These are phyloP conservation scores for Nannizziopsis arthrosporioides DNA, from an alignment of 2,329 filamentous ascomycete genomes.

Conservation along the genomic window DNA sequence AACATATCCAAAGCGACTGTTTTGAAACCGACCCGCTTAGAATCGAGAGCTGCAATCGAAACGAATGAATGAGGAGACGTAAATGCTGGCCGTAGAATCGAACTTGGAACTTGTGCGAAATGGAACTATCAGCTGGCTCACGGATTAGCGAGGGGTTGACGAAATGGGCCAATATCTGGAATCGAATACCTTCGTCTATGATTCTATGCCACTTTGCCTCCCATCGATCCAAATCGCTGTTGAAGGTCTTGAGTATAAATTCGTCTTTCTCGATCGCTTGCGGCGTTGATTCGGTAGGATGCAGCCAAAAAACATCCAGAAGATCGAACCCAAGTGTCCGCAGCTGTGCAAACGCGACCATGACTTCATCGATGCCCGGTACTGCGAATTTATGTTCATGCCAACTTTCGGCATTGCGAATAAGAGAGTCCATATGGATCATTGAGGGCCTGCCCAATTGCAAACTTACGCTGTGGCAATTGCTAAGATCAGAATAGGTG, in stretches of 20 bases:
- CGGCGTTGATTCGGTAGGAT: conserved; percentile 12
- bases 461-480: conserved; percentile 27
- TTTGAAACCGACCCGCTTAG: conserved; percentile 16
- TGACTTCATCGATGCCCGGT: conserved; percentile 24
- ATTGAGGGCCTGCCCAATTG: conserved; percentile 36
- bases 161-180: not conserved
- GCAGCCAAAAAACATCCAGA: conserved; percentile 19
- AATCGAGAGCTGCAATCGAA: conserved; percentile 27
- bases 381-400: conserved; percentile 22
- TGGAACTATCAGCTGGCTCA: conserved; percentile 14
- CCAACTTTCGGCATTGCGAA: conserved; percentile 30
- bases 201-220: conserved; percentile 16
- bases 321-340: conserved; percentile 30
- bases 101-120: conserved; percentile 29
- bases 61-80: conserved; percentile 29
- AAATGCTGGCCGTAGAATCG: conserved; percentile 33
- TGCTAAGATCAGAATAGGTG: not conserved
- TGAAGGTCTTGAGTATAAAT: conserved; percentile 15
- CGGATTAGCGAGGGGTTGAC: not conserved
- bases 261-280: conserved; percentile 15
- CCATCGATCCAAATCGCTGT: conserved; percentile 16
- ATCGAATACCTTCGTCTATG: conserved; percentile 14
- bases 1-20: conserved; percentile 19
- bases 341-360: conserved; percentile 30
- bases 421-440: conserved; percentile 31